These are phyloP conservation scores for Talaromyces verruculosus DNA, from an alignment of 2,329 filamentous ascomycete species.

Conservation along the genomic window DNA sequence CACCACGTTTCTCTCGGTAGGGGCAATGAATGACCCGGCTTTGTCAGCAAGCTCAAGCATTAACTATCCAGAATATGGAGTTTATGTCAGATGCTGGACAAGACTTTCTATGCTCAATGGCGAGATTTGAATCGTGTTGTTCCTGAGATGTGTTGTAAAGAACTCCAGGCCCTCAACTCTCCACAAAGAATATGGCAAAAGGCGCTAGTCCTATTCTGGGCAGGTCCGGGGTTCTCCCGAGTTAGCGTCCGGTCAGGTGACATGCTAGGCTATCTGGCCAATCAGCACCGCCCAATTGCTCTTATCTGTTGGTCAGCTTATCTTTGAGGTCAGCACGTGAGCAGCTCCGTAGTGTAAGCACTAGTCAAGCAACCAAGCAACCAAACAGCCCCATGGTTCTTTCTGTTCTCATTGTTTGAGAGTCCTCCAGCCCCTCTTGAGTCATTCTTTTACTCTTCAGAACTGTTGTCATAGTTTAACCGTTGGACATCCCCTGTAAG, in stretches of 20 bases:
- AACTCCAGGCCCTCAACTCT: neutral
- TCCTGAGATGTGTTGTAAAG: neutral
- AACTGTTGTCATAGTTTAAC: neutral
- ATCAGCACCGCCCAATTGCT: neutral
- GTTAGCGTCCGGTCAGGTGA: neutral
- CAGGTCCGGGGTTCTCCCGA: constrained; percentile 7
- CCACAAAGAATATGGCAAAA: neutral
- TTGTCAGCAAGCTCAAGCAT: neutral
- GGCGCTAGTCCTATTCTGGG: neutral
- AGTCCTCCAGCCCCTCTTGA: neutral
- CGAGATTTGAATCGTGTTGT: no score
- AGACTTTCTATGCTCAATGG: neutral
- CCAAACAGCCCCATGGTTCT: neutral
- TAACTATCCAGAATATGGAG: neutral
- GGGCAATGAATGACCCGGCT: neutral
- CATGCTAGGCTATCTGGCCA: neutral
- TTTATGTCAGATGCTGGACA: neutral
- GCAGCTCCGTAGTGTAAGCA: neutral
- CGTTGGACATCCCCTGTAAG: neutral
- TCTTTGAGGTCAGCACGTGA: constrained; percentile 11
- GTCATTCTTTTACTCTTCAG: neutral
- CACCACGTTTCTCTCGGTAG: neutral
- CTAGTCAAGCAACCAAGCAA: neutral
- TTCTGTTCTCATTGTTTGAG: neutral
- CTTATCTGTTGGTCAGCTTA: constrained; percentile 10